phyloP scores from a whole-genome alignment of 2,329 filamentous ascomycete species.

The Emericellopsis cladophorae region DNA sequence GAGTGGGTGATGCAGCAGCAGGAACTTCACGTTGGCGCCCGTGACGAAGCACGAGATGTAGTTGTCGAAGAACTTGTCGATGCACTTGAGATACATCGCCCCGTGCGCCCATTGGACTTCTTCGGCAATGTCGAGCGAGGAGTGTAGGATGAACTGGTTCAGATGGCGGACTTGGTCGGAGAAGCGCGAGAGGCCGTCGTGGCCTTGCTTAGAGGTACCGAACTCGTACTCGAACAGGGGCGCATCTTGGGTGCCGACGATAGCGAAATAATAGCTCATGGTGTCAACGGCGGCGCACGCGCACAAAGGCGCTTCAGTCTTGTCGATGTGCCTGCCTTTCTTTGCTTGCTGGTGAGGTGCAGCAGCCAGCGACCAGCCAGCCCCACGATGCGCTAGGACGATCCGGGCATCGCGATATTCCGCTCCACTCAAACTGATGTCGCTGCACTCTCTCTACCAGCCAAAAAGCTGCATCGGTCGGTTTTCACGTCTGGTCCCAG shows the following conservation, averaged over 20 bases:
- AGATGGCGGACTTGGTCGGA: conserved; percentile 78
- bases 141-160: conserved; percentile 96
- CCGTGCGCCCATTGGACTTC: conserved; percentile 88
- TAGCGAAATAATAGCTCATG: conserved; percentile 99
- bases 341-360: neutral
- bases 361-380: neutral
- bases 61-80: conserved; percentile 94
- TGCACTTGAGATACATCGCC: conserved; percentile 88
- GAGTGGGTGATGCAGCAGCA: conserved; percentile 78
- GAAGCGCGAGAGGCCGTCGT: conserved; percentile 85
- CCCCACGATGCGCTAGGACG: conserved; percentile 1
- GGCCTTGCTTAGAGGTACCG: conserved; percentile 89
- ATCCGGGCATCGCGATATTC: conserved; percentile 13
- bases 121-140: conserved; percentile 86
- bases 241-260: conserved; percentile 89
- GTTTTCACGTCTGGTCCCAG: neutral
- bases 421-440: conserved; percentile 9
- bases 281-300: conserved; percentile 11
- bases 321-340: neutral
- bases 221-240: conserved; percentile 96
- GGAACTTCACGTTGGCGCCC: conserved; percentile 82
- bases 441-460: neutral
- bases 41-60: conserved; percentile 94
- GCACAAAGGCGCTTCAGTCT: neutral
- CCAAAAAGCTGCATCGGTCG: neutral